Base-by-base conservation (phyloP, 2,329 filamentous ascomycete species). In the Colletotrichum lupini region DNA sequence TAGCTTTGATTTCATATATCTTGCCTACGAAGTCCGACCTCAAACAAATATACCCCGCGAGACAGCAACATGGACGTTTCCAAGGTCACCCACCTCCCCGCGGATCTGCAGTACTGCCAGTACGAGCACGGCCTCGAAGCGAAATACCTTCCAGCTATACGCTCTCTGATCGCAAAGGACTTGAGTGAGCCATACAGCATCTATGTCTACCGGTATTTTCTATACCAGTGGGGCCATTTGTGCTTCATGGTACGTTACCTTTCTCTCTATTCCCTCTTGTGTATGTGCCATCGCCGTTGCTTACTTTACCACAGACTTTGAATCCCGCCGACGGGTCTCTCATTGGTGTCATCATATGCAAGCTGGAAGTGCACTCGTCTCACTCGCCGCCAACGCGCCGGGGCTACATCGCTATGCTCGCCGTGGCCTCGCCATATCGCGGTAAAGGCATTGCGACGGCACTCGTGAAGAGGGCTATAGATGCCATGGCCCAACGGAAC, bases 151-250 rank as follows among this genome's bases (percentile, higher is more conserved):
- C 92, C 95, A 46, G 92, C 95, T 55, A 98, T 99, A 83, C 92
- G 96, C 68, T 92, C 95, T 70, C 86, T 99, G 80, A 99, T 99
- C 79, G 97, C 95, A 57, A 97, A 96, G 79, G 97, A 98, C 81
- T 89, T 99, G 62, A 98, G 96, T 77, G 97, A 99, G 83, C 97
- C 97, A 1, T 99, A 99, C 83, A 98, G 96, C 84, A 98, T 99
- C 81, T 99, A 99, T 85, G 97, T 99, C 72, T 99, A 98, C 83
- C 92, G 97, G 37, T 99, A 99, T 82, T 99, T 99, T 79, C 87
- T 99, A 22, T 98, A 97, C 81, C 95, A 98, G 89, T 99, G 97
- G 97, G 94, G 94, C 5, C 93, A 98, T 80, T 86, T 99, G n/a
- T 99, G 97, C 83, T 98, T 95, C 83, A 94, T 98, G 92, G 95